phyloP scores from a whole-genome alignment of 2,329 filamentous ascomycete genomes.

The Onygenales sp. region DNA sequence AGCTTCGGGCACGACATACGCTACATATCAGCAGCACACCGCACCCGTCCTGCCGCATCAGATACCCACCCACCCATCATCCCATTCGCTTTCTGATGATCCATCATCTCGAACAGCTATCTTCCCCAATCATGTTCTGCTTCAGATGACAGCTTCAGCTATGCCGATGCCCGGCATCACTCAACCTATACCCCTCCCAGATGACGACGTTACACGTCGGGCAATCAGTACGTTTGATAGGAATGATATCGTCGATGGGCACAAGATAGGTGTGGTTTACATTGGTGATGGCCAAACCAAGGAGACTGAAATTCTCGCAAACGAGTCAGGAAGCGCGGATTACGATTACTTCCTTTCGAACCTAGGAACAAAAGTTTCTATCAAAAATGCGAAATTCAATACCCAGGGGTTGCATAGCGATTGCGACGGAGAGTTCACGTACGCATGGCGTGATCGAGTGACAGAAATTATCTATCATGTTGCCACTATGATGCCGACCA shows the following conservation, averaged over 20 bases:
- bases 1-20: constrained; percentile 42
- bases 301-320: constrained; percentile 77
- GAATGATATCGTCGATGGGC: constrained; percentile 81
- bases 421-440: constrained; percentile 75
- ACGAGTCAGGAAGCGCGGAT: constrained; percentile 75
- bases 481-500: constrained; percentile 93
- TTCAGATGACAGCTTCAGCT: constrained; percentile 35
- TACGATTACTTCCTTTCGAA: constrained; percentile 78
- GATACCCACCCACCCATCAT: constrained; percentile 29
- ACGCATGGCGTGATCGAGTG: constrained; percentile 89
- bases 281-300: constrained; percentile 76
- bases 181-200: constrained; percentile 68
- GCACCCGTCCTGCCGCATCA: constrained; percentile 38
- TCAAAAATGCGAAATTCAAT: constrained; percentile 81
- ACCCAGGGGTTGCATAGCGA: constrained; percentile 83
- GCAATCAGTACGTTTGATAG: constrained; percentile 76
- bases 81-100: constrained; percentile 28
- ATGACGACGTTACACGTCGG: constrained; percentile 60
- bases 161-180: constrained; percentile 39
- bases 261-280: constrained; percentile 93
- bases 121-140: constrained; percentile 37
- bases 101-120: constrained; percentile 30
- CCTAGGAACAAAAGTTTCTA: constrained; percentile 68
- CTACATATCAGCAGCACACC: constrained; percentile 38
- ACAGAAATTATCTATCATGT: constrained; percentile 95